These are phyloP conservation scores for Camellia lanceoleosa DNA, from an alignment of 148 eudicot genomes.

Conservation along the genomic window DNA sequence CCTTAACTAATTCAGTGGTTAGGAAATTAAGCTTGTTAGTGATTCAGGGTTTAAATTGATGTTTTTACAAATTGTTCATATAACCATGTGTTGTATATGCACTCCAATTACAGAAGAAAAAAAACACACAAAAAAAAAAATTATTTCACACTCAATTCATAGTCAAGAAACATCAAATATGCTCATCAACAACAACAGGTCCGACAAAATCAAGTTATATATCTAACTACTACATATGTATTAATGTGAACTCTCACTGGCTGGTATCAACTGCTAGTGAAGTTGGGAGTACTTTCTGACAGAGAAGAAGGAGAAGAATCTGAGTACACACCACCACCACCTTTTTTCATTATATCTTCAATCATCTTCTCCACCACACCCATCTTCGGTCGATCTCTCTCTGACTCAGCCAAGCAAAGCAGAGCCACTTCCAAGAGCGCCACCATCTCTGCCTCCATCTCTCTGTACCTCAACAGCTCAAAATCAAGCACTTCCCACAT, in stretches of 20 bases:
- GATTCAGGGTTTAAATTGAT: too few species aligned
- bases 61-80: too few species aligned
- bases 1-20: too few species aligned
- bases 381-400: slow-evolving; percentile 21
- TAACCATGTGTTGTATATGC: too few species aligned
- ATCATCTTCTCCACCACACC: slow-evolving; percentile 17
- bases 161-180: too few species aligned
- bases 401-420: slow-evolving; percentile 19
- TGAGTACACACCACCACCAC: background rate
- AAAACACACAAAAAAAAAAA: too few species aligned
- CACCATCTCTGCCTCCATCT: slow-evolving; percentile 26
- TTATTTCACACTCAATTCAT: too few species aligned
- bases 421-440: slow-evolving; percentile 25
- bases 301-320: slow-evolving; percentile 17
- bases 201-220: background rate
- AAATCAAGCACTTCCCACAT: slow-evolving; percentile 27
- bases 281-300: slow-evolving; percentile 11
- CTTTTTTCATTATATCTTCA: slow-evolving; percentile 7
- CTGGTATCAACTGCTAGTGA: background rate
- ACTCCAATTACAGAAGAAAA: too few species aligned
- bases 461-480: slow-evolving; percentile 21
- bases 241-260: background rate
- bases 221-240: background rate
- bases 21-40: too few species aligned
- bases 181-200: too few species aligned